Conservation (phyloP, 768 basidiomycete species). For the Suillus luteus region DNA sequence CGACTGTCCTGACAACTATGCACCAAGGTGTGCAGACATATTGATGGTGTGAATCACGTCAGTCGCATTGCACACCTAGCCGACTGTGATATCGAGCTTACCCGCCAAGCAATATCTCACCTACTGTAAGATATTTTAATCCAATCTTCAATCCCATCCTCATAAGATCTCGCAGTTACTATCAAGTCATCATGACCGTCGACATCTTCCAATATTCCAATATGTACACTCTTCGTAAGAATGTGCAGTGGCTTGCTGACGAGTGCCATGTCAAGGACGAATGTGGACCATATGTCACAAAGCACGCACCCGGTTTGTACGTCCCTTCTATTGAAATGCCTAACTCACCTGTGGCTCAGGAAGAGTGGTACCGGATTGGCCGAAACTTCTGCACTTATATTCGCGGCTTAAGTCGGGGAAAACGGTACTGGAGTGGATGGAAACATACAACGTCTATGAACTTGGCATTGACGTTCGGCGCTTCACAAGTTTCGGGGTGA, state of each 20-base stretch:
- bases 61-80: conserved; percentile 89
- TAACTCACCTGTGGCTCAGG: conserved; percentile 36
- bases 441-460: conserved; percentile 64
- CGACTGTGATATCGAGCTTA: conserved; percentile 81
- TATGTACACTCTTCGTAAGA: conserved; percentile 90
- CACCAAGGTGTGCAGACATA: conserved; percentile 70
- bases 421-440: conserved; percentile 88
- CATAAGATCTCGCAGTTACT: conserved; percentile 60
- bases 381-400: conserved; percentile 83
- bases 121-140: conserved; percentile 64
- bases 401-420: conserved; percentile 82
- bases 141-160: not conserved
- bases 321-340: not conserved
- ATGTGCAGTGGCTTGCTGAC: conserved; percentile 84
- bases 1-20: not conserved
- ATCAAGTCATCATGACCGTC: conserved; percentile 94
- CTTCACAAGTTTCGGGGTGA: conserved; percentile 97
- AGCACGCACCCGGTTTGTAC: conserved; percentile 49
- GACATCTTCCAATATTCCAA: conserved; percentile 99
- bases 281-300: conserved; percentile 90
- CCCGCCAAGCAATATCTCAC: conserved; percentile 87
- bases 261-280: conserved; percentile 84
- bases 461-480: conserved; percentile 87
- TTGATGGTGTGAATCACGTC: conserved; percentile 92
- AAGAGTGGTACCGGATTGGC: conserved; percentile 76